Evolutionary conservation across 306 rosid genomes (phyloP).

Genomic region (Cucurbita ficifolia): DNA sequence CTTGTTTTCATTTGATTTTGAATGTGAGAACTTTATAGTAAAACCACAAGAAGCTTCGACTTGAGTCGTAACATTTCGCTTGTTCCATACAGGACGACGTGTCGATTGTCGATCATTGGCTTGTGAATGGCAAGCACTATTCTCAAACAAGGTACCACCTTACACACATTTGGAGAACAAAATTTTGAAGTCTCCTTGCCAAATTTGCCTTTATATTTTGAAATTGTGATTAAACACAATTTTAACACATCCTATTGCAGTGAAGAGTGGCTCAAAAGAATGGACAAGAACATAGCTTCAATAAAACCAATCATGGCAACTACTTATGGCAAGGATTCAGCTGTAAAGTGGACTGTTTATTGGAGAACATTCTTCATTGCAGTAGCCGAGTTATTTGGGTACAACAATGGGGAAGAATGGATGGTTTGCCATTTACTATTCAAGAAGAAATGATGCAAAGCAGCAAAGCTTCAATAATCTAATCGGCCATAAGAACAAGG

Average conservation of each 20-base stretch:
- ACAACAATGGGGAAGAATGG: conserved; percentile 87
- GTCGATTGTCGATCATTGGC: conserved; percentile 68
- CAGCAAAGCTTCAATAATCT: neutral
- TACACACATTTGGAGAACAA: neutral
- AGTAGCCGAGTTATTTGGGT: conserved; percentile 80
- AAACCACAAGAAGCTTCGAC: neutral
- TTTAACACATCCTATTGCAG: conserved; percentile 21
- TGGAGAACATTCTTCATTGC: conserved; percentile 92
- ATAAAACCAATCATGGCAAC: conserved; percentile 75
- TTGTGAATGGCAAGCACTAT: conserved; percentile 73
- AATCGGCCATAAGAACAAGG: neutral
- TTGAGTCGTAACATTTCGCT: neutral
- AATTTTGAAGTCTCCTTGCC: neutral
- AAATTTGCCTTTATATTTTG: neutral
- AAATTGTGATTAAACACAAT: neutral
- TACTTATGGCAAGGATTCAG: conserved; percentile 70
- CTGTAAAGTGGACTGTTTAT: conserved; percentile 79
- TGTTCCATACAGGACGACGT: conserved; percentile 53
- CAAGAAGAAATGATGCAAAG: conserved; percentile 38
- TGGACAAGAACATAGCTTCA: conserved; percentile 35
- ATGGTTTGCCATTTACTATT: conserved; percentile 70
- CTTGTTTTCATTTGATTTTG: neutral
- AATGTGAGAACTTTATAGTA: neutral
- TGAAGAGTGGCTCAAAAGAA: conserved; percentile 95
- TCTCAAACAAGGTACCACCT: conserved; percentile 61